Base-by-base conservation (phyloP, 495 filamentous ascomycete species). In the Staphylotrichum longicolle region DNA sequence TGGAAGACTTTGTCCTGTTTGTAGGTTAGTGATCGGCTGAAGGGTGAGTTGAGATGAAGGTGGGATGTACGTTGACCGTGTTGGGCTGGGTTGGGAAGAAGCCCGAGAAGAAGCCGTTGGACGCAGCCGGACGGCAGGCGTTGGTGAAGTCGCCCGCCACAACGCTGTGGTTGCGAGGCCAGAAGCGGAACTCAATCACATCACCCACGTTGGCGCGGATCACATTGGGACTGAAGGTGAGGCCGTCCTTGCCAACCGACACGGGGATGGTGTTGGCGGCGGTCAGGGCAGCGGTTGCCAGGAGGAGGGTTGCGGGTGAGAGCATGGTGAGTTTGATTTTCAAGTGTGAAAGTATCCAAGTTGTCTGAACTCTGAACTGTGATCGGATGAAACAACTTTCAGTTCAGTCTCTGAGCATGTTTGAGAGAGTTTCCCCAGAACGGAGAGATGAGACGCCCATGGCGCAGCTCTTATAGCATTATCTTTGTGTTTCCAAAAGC, bases 141-240 rank as follows among this genome's bases (percentile, higher is more conserved):
- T 77, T 69, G 15, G 58, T 54, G 65, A 82, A 85, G 20, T 69
- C 55, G 45, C 78, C 74, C 56, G 78, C 70, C 4, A 70, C 77
- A 37, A 87, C 78, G 52, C 76, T 77, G 74, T 86, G 84, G 62
- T 77, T 76, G 10, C 66, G 69, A 2, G 78, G 70, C 65, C 73
- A 77, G 70, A 84, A 83, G 63, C 76, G 74, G 68, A 84, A 84
- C 63, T 82, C 76, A 51, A 85, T 63, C n/a, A 74, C 73, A 60
- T 81, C 83, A 63, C 82, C 82, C 1, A 65, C 32, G 5, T 61
- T 33, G n/a, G 79, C 79, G 12, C 65, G 66, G 55, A 83, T 63
- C 45, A 34, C 51, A 57, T 58, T 64, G 37, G 74, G 74, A 2
- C 51, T 52, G 41, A 76, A 74, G 41, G 62, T 71, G n/a, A 75